Evolutionary conservation across 352 stramenopile species (phyloP).

Genomic region (Phytophthora capsici): DNA sequence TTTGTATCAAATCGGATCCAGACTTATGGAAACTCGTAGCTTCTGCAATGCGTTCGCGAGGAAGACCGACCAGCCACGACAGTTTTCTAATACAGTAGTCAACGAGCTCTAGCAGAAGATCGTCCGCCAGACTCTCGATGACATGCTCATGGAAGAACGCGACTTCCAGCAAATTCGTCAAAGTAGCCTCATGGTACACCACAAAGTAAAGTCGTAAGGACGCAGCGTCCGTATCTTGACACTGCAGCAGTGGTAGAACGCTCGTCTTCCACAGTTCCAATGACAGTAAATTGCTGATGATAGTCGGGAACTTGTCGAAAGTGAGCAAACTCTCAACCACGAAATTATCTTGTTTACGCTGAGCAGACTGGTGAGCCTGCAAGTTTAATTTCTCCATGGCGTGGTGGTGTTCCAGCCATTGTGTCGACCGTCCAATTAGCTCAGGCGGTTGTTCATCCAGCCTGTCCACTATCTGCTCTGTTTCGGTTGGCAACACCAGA

Average conservation of each 20-base stretch:
- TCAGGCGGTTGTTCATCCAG: constrained; percentile 67
- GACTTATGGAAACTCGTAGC: constrained; percentile 79
- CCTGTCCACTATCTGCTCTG: constrained; percentile 85
- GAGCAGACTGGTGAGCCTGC: constrained; percentile 92
- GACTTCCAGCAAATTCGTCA: constrained; percentile 91
- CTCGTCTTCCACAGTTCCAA: constrained; percentile 92
- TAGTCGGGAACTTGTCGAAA: constrained; percentile 89
- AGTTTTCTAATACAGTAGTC: constrained; percentile 94
- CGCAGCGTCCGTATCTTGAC: constrained; percentile 53
- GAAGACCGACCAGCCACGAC: constrained; percentile 77
- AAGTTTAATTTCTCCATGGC: constrained; percentile 94
- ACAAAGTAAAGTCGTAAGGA: constrained; percentile 94
- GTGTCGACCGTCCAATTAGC: constrained; percentile 54
- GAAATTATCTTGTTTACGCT: constrained; percentile 93
- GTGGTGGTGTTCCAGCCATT: constrained; percentile 91
- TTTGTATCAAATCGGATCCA: constrained; percentile 68
- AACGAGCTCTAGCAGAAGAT: constrained; percentile 92
- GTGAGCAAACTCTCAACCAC: constrained; percentile 93
- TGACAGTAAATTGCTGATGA: constrained; percentile 90
- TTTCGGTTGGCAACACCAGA: constrained; percentile 80
- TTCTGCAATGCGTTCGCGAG: constrained; percentile 58
- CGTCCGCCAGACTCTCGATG: constrained; percentile 86
- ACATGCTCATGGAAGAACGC: constrained; percentile 91
- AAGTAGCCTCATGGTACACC: constrained; percentile 90
- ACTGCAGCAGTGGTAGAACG: constrained; percentile 69